Evolutionary conservation across 75 land plant species (phyloP).

Genomic region (Isoetes taiwanensis): DNA sequence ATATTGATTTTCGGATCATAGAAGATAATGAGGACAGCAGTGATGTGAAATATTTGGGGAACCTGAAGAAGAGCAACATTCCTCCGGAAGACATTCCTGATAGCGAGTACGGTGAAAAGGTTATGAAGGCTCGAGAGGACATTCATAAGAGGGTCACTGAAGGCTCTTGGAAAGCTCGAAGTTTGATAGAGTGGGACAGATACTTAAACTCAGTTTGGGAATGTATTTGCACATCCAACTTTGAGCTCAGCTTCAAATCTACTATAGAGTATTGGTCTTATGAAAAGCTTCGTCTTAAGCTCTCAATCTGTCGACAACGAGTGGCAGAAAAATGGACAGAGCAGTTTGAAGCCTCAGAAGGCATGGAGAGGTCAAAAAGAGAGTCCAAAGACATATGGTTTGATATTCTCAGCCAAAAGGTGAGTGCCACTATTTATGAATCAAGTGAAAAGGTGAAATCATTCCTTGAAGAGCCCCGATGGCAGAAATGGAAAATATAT

Average conservation of each 20-base stretch:
- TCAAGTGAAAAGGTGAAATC: neutral
- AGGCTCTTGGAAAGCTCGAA: neutral
- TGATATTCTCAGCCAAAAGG: too few relatives aligned
- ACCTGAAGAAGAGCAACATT: neutral
- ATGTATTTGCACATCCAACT: slow-evolving; percentile 1
- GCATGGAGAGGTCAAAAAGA: too few relatives aligned
- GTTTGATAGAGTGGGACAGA: neutral
- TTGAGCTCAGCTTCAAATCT: slow-evolving; percentile 8
- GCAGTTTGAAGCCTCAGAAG: too few relatives aligned
- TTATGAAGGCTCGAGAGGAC: neutral
- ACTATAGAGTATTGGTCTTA: slow-evolving; percentile 6
- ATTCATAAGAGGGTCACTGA: neutral
- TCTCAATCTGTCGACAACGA: too few relatives aligned
- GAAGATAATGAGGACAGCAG: neutral
- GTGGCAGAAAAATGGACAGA: too few relatives aligned
- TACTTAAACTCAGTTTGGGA: neutral
- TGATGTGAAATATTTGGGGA: slow-evolving; percentile 5
- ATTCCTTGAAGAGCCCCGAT: neutral
- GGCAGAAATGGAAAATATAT: neutral
- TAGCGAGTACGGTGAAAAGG: neutral
- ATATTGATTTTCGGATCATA: neutral
- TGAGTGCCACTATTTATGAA: neutral
- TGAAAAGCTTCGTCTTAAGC: neutral
- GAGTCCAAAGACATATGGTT: too few relatives aligned
- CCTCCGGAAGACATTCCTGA: slow-evolving; percentile 1